Percentiles rank a stretch among this genome's conserved stretches.
phyloP scores from a whole-genome alignment of 345 rosid genomes.

The Ricinus communis region DNA sequence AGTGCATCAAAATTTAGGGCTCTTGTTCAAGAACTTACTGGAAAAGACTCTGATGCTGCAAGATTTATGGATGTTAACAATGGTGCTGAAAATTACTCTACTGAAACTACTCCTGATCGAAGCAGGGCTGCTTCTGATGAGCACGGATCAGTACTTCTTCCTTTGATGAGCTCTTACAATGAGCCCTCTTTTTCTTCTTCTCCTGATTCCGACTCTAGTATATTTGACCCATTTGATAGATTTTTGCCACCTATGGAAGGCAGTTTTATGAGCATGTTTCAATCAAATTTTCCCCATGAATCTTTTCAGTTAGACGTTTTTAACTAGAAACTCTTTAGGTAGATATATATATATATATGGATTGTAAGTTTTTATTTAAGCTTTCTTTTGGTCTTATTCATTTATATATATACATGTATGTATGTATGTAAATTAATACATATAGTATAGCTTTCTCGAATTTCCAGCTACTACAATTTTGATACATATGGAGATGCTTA shows the following conservation, averaged over 20 bases:
- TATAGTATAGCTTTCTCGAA: not conserved
- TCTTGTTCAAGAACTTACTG: constrained; percentile 82
- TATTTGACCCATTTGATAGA: constrained; percentile 22
- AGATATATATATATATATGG: not conserved
- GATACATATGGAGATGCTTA: not conserved
- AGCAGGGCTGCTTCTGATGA: not conserved
- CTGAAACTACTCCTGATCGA: not conserved
- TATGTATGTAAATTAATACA: not conserved
- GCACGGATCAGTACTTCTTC: constrained; percentile 8
- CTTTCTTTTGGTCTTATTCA: not conserved
- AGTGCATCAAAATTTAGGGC: constrained; percentile 75
- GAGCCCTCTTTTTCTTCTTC: constrained; percentile 16
- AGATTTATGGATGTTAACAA: constrained; percentile 23
- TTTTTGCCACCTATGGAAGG: constrained; percentile 23
- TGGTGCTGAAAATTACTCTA: not conserved
- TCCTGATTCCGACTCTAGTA: constrained; percentile 11
- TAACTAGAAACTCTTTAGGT: not conserved
- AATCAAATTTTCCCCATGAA: constrained; percentile 27
- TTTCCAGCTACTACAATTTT: not conserved
- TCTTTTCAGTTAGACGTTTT: constrained; percentile 30
- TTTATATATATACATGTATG: not conserved
- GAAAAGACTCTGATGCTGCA: constrained; percentile 68
- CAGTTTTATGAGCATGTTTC: constrained; percentile 36
- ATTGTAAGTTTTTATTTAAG: not conserved
- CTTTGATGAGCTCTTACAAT: not conserved